Evolutionary conservation across 805 yeast genomes (phyloP), one percentile per base, ranked within the genome.

Genomic region (Candida oleophila): DNA sequence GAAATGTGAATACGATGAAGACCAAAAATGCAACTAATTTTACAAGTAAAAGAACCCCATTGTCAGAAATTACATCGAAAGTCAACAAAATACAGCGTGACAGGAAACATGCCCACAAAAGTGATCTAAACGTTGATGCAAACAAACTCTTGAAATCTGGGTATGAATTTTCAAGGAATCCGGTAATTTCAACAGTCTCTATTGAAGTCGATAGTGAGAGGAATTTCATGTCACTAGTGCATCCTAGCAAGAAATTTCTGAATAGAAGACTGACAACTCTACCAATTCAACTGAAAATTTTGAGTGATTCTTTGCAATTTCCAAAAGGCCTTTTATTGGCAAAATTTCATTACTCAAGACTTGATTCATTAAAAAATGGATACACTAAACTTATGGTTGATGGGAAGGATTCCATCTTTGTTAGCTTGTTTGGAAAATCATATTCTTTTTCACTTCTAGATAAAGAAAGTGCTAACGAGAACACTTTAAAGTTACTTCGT

Each of bases 171-270:
- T 54, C 56, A 56, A 54, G 71, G 38, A 49, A 52, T 20, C 73
- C 75, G 1, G 40, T 49, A 15, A 47, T 51, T 30, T 49, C 58
- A 33, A 71, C 75, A 2, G 61, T 65, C 2, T 63, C 50, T 0
- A 53, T 65, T 42, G 77, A 71, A 49, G 69, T 62, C 0, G 76
- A 70, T 41, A 68, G 70, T 42, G 49, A 54, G 2, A 49, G 45
- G 9, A 53, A 47, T 19, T 60, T 51, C 36, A 51, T 56, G 2
- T 47, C 46, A 36, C 21, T 4, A 5, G 4, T 36, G 30, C 30
- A 25, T 25, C 30, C 30, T 25, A 25, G 5, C 11, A 25, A 25
- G 11, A 25, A 5, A 25, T 25, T 25, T 25, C 30, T 7, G 11
- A 25, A 25, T 25, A 25, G 30, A 25, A 25, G 30, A 25, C 11